Base-by-base conservation (phyloP, 2,329 filamentous ascomycete species). In the Macroventuria anomochaeta region DNA sequence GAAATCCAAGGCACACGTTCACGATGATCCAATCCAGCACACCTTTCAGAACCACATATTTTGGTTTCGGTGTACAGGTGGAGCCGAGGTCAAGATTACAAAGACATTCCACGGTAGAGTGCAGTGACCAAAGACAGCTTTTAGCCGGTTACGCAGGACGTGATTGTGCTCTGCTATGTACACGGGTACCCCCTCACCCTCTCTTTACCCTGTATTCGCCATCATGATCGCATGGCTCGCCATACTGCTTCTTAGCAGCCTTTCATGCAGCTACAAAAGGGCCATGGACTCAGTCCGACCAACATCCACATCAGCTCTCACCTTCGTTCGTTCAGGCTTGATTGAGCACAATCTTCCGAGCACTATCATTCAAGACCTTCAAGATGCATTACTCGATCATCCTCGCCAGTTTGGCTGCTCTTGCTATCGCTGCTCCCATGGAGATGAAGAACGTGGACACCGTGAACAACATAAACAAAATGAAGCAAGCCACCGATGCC, bases 351-450 rank as follows among this genome's bases (percentile, higher is more conserved):
- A 15, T n/a, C 6, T 23, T 17, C 15, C 18, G 10, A 23, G 10
- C 6, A 13, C 8, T 12, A 18, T 17, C 20, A 7, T 21, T 33
- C 3, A 8, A n/a, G 2, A 25, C 13, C n/a, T 41, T 28, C 53
- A 53, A 21, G 2, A 67, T 69, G 64, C 58, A 51, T 41, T 43
- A 55, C 52, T 37, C 41, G 6, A 34, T 64, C 39, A 29, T 58
- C 28, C 32, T 63, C 39, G 53, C 50, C 36, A 26, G 53, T 18
- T 40, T 68, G 5, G 49, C 40, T 4, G 39, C 53, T 15, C 29
- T 59, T 10, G 47, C 53, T 11, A 33, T 31, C 20, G 59, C 62
- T 15, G 55, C 46, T 1, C 66, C 63, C 3, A 39, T 61, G 37
- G 53, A 40, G 13, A 33, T 32, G 34, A 21, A 46, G 8, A 12